Conservation (phyloP, 805 yeast genomes). For the Kregervanrija pseudodelftensis region DNA sequence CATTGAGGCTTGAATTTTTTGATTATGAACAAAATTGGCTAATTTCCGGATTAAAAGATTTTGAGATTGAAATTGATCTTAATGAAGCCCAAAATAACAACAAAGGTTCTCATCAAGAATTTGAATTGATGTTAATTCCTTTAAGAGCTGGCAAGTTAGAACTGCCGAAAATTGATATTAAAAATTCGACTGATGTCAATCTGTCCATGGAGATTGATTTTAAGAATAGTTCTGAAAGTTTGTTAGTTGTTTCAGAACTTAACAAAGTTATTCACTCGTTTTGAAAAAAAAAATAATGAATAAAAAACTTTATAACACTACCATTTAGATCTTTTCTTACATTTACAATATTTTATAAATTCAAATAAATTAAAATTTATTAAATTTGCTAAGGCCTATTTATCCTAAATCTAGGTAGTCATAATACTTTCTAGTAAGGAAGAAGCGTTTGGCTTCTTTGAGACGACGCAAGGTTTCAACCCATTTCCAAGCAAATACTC, state of each 20-base stretch:
- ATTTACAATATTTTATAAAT: neutral
- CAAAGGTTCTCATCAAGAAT: constrained; percentile 11
- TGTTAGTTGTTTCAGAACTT: constrained; percentile 64
- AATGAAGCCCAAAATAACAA: constrained; percentile 5
- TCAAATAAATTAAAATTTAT: neutral
- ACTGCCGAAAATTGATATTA: constrained; percentile 56
- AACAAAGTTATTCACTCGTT: constrained; percentile 57
- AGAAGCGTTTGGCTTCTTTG: constrained; percentile 65
- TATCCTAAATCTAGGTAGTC: neutral
- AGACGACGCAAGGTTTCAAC: constrained; percentile 53
- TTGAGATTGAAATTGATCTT: constrained; percentile 31
- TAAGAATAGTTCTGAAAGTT: constrained; percentile 59
- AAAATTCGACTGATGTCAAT: constrained; percentile 23
- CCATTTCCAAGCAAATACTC: constrained; percentile 46
- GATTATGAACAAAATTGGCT: constrained; percentile 62
- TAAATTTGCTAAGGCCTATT: neutral
- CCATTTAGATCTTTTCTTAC: neutral
- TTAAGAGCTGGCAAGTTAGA: constrained; percentile 65
- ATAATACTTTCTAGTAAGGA: constrained; percentile 41
- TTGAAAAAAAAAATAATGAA: constrained; percentile 19
- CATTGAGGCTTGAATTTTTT: constrained; percentile 19
- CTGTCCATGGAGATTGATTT: constrained; percentile 55
- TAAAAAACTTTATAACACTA: too few species aligned
- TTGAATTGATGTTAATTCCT: constrained; percentile 57
- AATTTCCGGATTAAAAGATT: constrained; percentile 60